Conservation (phyloP, 768 basidiomycete species). For the Podaxis pistillaris region DNA sequence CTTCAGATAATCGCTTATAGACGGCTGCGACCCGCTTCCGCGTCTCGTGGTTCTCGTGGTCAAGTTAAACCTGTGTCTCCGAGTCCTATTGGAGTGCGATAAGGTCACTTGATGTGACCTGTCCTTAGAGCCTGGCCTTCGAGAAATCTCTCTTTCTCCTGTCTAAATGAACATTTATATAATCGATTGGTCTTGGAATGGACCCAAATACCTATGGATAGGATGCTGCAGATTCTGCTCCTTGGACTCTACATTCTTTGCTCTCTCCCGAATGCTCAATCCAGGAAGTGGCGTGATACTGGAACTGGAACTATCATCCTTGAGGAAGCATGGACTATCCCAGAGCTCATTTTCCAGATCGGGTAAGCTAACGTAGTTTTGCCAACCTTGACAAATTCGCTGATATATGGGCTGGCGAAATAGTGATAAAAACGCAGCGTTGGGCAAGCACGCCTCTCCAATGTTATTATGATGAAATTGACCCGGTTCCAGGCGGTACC, state of each 20-base stretch:
- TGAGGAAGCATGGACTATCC: slow-evolving; percentile 40
- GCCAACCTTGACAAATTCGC: neutral
- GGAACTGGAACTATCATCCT: slow-evolving; percentile 37
- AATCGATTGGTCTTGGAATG: neutral
- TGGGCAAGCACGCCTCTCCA: slow-evolving; percentile 16
- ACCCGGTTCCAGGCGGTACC: slow-evolving; percentile 25
- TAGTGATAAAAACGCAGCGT: slow-evolving; percentile 20
- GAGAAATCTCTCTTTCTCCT: neutral
- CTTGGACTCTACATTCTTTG: neutral
- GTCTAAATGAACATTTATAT: neutral
- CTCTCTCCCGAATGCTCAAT: slow-evolving; percentile 2
- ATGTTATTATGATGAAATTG: neutral
- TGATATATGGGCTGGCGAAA: neutral
- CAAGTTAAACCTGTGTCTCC: neutral
- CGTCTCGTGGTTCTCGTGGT: neutral
- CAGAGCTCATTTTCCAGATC: slow-evolving; percentile 27
- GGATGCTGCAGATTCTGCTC: slow-evolving; percentile 5
- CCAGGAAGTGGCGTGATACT: slow-evolving; percentile 28
- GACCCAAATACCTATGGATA: neutral
- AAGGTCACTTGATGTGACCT: neutral
- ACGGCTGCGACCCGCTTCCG: neutral
- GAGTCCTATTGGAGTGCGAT: neutral
- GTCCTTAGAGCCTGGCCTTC: neutral
- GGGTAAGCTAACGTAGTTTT: slow-evolving; percentile 19
- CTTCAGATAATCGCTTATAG: neutral